Percentiles rank a stretch among this genome's conserved stretches.
These are phyloP conservation scores for Lactarius sp. DNA, from an alignment of 768 basidiomycete species.

Conservation along the genomic window DNA sequence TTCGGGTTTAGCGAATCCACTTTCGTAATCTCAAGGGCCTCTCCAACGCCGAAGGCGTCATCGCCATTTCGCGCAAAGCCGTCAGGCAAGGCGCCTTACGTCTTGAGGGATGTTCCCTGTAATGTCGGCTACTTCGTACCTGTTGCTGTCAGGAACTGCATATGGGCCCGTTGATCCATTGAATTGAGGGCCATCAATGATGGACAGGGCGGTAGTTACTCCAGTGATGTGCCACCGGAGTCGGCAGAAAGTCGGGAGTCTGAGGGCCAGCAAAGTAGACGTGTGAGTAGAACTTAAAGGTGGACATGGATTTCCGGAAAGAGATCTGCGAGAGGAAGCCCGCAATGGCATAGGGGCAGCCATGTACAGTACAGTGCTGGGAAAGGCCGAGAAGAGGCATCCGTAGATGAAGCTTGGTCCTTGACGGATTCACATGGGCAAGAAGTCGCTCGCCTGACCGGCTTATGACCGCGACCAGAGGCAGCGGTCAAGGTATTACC, in stretches of 20 bases:
- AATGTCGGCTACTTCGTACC: constrained; percentile 47
- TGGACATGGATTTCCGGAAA: background rate
- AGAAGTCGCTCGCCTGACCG: background rate
- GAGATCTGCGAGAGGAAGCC: background rate
- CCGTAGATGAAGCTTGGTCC: constrained; percentile 2
- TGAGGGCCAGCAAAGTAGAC: no score
- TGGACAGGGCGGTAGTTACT: background rate
- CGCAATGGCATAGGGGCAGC: background rate
- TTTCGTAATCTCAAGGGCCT: constrained; percentile 54
- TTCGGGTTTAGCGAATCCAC: constrained; percentile 44
- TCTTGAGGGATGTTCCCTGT: constrained; percentile 58
- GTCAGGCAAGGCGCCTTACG: constrained; percentile 62
- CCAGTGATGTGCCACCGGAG: background rate
- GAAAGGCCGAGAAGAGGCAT: background rate
- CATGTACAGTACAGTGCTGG: background rate
- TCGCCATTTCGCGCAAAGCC: constrained; percentile 57
- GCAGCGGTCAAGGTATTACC: background rate
- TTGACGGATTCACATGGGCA: background rate
- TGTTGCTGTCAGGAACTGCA: constrained; percentile 48
- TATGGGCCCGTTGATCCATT: constrained; percentile 47
- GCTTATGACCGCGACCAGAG: constrained; percentile 3
- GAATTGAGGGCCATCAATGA: background rate
- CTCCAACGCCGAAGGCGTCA: constrained; percentile 51
- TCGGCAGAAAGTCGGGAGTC: background rate
- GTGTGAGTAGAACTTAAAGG: background rate